Conservation (phyloP, 331 rosid genomes). For the Spiraea crenata region DNA sequence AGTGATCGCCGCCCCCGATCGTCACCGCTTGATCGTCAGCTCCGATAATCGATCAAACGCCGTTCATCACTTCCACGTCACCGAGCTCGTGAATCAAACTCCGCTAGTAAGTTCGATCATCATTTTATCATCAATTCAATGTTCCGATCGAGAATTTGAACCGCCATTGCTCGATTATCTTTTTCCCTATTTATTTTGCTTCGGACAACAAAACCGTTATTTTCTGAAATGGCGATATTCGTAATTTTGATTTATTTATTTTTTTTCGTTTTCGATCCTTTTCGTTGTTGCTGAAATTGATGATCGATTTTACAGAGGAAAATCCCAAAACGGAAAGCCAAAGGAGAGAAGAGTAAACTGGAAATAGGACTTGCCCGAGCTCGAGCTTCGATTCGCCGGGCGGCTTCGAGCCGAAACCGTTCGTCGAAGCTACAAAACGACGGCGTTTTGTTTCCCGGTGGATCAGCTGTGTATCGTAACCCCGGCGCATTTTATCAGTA, state of each 20-base stretch:
- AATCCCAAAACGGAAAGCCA: conserved; percentile 11
- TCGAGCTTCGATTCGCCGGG: conserved; percentile 40
- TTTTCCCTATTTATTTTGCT: not conserved
- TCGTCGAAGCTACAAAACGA: conserved; percentile 16
- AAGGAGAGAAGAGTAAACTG: conserved; percentile 26
- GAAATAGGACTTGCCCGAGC: conserved; percentile 50
- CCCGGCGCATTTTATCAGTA: conserved; percentile 59
- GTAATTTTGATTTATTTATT: not conserved
- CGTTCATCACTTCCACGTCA: not conserved
- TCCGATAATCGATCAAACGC: not conserved
- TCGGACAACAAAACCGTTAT: not conserved
- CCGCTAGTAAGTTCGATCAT: not conserved
- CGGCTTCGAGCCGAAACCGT: conserved; percentile 17
- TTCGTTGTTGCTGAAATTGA: not conserved
- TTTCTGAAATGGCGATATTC: not conserved
- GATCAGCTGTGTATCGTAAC: conserved; percentile 39
- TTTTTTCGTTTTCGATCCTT: not conserved
- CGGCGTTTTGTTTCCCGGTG: conserved; percentile 20
- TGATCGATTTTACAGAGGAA: conserved; percentile 12
- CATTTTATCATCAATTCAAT: not conserved
- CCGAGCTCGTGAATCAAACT: conserved; percentile 1
- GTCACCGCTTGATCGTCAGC: conserved; percentile 5
- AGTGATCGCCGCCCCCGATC: not conserved
- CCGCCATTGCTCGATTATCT: not conserved
- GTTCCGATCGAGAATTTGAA: not conserved